phyloP scores from a whole-genome alignment of 139 green algal species.

The Penium margaritaceum region DNA sequence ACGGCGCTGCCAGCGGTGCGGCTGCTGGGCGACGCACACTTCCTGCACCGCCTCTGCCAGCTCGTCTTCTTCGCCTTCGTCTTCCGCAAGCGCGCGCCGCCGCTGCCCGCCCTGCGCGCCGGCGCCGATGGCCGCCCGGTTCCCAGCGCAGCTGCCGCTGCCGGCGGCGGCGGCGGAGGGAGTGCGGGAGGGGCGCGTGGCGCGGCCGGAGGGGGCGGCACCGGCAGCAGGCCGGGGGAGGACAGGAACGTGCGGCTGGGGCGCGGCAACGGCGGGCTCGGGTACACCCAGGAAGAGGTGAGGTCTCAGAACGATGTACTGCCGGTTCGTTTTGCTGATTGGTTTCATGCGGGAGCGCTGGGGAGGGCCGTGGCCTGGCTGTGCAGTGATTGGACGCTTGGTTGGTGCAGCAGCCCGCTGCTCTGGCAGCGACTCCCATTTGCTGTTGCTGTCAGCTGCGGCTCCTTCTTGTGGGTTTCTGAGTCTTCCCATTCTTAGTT shows the following conservation, averaged over 20 bases:
- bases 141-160: not conserved
- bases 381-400: not conserved
- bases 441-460: too few relatives aligned
- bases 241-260: slow-evolving; percentile 12
- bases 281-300: slow-evolving; percentile 41
- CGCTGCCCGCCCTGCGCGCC: not conserved
- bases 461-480: too few relatives aligned
- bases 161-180: not conserved
- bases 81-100: slow-evolving; percentile 10
- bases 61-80: slow-evolving; percentile 38
- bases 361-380: too few relatives aligned
- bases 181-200: not conserved
- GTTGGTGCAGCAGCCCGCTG: too few relatives aligned
- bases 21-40: slow-evolving; percentile 30
- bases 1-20: slow-evolving; percentile 15
- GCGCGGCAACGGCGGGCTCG: slow-evolving; percentile 26
- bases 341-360: too few relatives aligned
- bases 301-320: too few relatives aligned
- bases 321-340: too few relatives aligned
- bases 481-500: too few relatives aligned
- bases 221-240: too few relatives aligned
- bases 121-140: too few relatives aligned
- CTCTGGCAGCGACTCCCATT: too few relatives aligned
- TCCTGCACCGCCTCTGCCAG: slow-evolving; percentile 37
- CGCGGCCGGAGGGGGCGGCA: not conserved